phyloP scores from a whole-genome alignment of 306 rosid genomes.

The Sesbania bispinosa region DNA sequence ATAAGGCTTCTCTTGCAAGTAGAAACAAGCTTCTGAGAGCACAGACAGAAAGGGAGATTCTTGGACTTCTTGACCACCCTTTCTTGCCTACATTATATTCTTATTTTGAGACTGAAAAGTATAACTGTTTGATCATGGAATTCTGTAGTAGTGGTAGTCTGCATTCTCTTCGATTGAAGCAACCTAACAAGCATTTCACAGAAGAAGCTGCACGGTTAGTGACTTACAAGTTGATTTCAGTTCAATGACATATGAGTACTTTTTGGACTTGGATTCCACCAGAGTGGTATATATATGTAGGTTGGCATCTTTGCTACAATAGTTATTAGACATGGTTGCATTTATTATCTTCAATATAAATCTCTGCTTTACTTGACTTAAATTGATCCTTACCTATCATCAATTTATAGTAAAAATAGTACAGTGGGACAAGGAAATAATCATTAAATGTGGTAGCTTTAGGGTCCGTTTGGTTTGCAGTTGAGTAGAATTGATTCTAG shows the following conservation, averaged over 20 bases:
- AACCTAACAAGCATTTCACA: slow-evolving; percentile 67
- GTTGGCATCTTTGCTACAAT: background rate
- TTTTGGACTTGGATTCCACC: too few relatives aligned
- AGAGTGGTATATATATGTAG: background rate
- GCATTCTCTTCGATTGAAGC: slow-evolving; percentile 74
- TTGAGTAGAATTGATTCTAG: too few relatives aligned
- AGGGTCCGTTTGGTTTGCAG: too few relatives aligned
- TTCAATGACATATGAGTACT: background rate
- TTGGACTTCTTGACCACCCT: slow-evolving; percentile 89
- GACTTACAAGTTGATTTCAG: background rate
- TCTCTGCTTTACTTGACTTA: background rate
- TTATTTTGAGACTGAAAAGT: slow-evolving; percentile 70
- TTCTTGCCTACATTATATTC: slow-evolving; percentile 85
- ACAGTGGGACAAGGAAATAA: background rate
- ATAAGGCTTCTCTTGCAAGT: slow-evolving; percentile 72
- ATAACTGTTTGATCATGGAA: slow-evolving; percentile 79
- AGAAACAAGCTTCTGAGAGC: slow-evolving; percentile 85
- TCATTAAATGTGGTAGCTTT: background rate
- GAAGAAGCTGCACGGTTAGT: slow-evolving; percentile 89
- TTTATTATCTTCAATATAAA: background rate
- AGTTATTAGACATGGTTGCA: background rate
- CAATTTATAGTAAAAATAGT: background rate
- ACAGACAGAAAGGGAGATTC: slow-evolving; percentile 87
- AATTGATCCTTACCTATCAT: background rate
- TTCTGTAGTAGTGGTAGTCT: slow-evolving; percentile 81